Percentiles rank a stretch among this genome's conserved stretches.
Conservation (phyloP, 441 rosid genomes). For the Populus trichocarpa region DNA sequence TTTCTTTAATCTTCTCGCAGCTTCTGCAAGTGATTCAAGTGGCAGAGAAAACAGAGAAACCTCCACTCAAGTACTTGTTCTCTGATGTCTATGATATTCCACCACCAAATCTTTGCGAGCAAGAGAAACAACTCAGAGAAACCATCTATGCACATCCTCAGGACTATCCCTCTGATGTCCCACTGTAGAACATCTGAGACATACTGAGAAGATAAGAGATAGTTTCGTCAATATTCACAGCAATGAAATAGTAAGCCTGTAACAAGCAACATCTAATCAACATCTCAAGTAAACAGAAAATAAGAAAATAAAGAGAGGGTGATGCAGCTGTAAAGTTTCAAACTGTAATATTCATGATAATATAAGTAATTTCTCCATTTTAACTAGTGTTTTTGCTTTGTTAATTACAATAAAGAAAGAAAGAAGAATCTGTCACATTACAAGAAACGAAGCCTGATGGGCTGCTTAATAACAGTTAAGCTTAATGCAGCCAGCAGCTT, state of each 20-base stretch:
- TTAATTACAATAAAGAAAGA: too few relatives aligned
- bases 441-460: too few relatives aligned
- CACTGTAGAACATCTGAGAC: constrained; percentile 16
- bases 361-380: too few relatives aligned
- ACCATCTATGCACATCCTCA: constrained; percentile 49
- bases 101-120: constrained; percentile 65
- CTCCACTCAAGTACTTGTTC: constrained; percentile 54
- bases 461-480: too few relatives aligned
- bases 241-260: not conserved
- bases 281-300: not conserved
- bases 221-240: not conserved
- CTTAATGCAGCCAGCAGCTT: too few relatives aligned
- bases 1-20: constrained; percentile 33
- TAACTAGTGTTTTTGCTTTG: too few relatives aligned
- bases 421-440: too few relatives aligned
- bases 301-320: not conserved
- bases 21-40: constrained; percentile 61
- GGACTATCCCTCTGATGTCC: constrained; percentile 69
- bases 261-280: not conserved
- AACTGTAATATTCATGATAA: not conserved
- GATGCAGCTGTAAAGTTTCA: not conserved
- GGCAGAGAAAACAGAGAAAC: constrained; percentile 70
- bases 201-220: not conserved
- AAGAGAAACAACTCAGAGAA: constrained; percentile 53
- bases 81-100: constrained; percentile 63